A percentile compares a stretch with the other conserved stretches of the same genome.
phyloP scores from a whole-genome alignment of 129 eudicot genomes.

The Dittrichia graveolens region DNA sequence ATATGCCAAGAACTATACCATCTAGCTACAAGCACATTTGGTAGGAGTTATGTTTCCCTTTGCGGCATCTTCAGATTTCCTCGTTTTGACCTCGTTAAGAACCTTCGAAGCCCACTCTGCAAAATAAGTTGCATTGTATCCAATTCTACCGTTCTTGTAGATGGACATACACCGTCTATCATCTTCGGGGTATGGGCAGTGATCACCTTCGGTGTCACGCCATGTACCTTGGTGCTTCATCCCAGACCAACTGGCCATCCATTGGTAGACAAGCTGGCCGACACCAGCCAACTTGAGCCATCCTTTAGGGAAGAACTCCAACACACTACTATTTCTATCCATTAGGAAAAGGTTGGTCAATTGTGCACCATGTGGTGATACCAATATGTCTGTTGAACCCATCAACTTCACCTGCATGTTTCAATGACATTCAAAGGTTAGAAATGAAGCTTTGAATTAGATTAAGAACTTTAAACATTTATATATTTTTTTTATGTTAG shows the following conservation, averaged over 20 bases:
- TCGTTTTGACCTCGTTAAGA: conserved; percentile 51
- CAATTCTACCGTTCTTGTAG: conserved; percentile 63
- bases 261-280: conserved; percentile 72
- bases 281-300: conserved; percentile 88
- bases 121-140: conserved; percentile 63
- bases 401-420: conserved; percentile 64
- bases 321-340: conserved; percentile 82
- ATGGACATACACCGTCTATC: conserved; percentile 76
- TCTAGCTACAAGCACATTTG: conserved; percentile 45
- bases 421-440: background rate
- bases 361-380: conserved; percentile 93
- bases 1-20: background rate
- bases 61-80: conserved; percentile 41
- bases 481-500: no score
- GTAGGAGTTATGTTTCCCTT: conserved; percentile 18
- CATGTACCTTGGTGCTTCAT: conserved; percentile 79
- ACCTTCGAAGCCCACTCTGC: conserved; percentile 63
- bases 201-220: conserved; percentile 70
- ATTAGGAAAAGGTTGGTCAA: conserved; percentile 78
- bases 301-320: conserved; percentile 91
- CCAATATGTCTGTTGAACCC: conserved; percentile 68
- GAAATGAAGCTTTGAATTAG: background rate
- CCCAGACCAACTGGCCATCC: conserved; percentile 83
- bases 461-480: no score
- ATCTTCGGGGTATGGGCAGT: conserved; percentile 58